These are phyloP conservation scores for Ustilago cynodontis DNA, from an alignment of 1,284 basidiomycete genomes.

Conservation along the genomic window DNA sequence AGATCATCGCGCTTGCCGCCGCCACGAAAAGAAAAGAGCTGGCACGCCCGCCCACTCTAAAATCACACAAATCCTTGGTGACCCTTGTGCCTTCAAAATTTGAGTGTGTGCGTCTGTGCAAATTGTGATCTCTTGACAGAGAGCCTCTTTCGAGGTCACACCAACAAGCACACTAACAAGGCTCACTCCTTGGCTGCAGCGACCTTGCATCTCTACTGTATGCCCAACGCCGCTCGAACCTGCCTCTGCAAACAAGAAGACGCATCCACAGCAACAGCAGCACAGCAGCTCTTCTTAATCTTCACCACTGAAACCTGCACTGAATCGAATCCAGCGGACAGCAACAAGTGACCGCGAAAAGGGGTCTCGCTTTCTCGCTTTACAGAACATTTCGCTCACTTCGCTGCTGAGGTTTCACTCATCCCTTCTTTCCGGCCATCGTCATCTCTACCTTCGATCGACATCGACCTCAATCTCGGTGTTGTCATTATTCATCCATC, in stretches of 20 bases:
- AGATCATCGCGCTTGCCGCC: not conserved
- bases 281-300: not conserved
- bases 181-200: slow-evolving; percentile 23
- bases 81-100: too few relatives aligned
- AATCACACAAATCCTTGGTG: too few relatives aligned
- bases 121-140: too few relatives aligned
- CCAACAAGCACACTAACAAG: not conserved
- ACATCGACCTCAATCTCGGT: not conserved
- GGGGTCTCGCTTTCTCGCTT: too few relatives aligned
- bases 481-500: slow-evolving; percentile 6
- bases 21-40: too few relatives aligned
- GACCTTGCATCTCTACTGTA: slow-evolving; percentile 3
- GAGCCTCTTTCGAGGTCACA: not conserved
- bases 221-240: not conserved
- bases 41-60: not conserved
- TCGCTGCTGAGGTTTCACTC: not conserved
- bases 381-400: too few relatives aligned
- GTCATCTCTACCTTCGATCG: not conserved
- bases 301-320: not conserved
- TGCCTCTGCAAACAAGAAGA: not conserved
- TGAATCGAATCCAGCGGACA: too few relatives aligned
- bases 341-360: too few relatives aligned
- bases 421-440: not conserved
- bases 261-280: not conserved
- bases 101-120: not conserved